Conservation (phyloP, 768 basidiomycete species). For the Trametes sanguinea region DNA sequence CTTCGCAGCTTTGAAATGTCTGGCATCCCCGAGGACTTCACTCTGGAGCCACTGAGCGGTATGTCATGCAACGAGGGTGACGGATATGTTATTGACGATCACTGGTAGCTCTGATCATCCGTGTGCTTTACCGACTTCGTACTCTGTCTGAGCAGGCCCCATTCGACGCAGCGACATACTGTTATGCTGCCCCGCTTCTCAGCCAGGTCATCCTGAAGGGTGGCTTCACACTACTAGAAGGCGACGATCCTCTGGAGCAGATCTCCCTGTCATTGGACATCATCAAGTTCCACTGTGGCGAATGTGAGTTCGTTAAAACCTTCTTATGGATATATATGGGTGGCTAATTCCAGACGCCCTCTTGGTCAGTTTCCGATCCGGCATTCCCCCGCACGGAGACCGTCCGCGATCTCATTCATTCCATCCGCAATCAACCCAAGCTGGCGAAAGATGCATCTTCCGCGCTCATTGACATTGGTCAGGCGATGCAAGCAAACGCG, state of each 20-base stretch:
- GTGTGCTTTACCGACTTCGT: conserved; percentile 83
- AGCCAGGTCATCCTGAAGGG: conserved; percentile 66
- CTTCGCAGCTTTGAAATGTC: conserved; percentile 69
- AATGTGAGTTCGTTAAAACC: conserved; percentile 54
- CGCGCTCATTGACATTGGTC: conserved; percentile 76
- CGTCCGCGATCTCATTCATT: conserved; percentile 67
- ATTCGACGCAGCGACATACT: conserved; percentile 85
- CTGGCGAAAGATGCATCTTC: conserved; percentile 84
- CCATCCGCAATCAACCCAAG: conserved; percentile 76
- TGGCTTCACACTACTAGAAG: conserved; percentile 63
- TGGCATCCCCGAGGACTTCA: conserved; percentile 70
- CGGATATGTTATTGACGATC: background rate
- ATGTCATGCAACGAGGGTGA: conserved; percentile 26
- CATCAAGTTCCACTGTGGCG: conserved; percentile 68
- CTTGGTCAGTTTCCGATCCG: conserved; percentile 57
- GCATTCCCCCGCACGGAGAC: conserved; percentile 75
- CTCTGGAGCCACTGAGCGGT: conserved; percentile 71
- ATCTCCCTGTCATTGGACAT: conserved; percentile 71
- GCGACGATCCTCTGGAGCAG: conserved; percentile 81
- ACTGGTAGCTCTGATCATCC: conserved; percentile 68
- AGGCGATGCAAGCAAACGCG: conserved; percentile 70
- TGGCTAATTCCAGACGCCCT: background rate
- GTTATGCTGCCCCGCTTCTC: conserved; percentile 77
- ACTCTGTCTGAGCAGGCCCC: conserved; percentile 79
- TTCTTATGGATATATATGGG: too few species aligned